Evolutionary conservation across 1,284 basidiomycete species (phyloP), one percentile per base, ranked within the genome.

Genomic region (Cryptococcus sp.): DNA sequence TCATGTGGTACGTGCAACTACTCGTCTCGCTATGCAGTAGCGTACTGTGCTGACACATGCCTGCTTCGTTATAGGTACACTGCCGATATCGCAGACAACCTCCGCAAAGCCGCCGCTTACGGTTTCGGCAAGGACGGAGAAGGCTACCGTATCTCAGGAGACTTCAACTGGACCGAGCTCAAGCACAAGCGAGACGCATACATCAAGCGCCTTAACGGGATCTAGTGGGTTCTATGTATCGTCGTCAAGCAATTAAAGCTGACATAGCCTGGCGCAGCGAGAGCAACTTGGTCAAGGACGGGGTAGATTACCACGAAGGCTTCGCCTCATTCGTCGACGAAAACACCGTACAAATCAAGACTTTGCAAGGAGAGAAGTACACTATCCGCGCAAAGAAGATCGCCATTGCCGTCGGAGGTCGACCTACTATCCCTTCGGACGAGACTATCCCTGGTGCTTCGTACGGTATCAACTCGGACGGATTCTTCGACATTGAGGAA

Each of bases 111-210:
- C 60, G 85, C 87, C 22, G 79, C 84, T 38, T 99, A 96, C 81
- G 88, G 92, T 59, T 93, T 95, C 53, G 79, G 79, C 27, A 81
- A 83, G 62, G 78, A 78, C 17, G 80, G 68, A 39, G 72, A 71
- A 41, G 78, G 77, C 73, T 69, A 84, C 53, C 78, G 81, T 50
- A 77, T 81, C 47, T 82, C 85, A 41, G 69, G 65, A 44, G 84
- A 87, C 59, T 95, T 99, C 75, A 83, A 91, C 81, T 99, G 95
- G 96, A 82, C 84, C 7, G 82, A 86, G 15, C 90, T 99, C 82
- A 97, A 97, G 79, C 85, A 87, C 49, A 91, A 94, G 80, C 89
- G 95, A 45, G 96, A 99, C 78, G 93, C 90, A 47, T 99, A 99
- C 80, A 94, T 99, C 71, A 84, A 85, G 63, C 85, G 85, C 50